Evolutionary conservation across 2,329 filamentous ascomycete species (phyloP).

Genomic region (Leptosphaerulina australis): DNA sequence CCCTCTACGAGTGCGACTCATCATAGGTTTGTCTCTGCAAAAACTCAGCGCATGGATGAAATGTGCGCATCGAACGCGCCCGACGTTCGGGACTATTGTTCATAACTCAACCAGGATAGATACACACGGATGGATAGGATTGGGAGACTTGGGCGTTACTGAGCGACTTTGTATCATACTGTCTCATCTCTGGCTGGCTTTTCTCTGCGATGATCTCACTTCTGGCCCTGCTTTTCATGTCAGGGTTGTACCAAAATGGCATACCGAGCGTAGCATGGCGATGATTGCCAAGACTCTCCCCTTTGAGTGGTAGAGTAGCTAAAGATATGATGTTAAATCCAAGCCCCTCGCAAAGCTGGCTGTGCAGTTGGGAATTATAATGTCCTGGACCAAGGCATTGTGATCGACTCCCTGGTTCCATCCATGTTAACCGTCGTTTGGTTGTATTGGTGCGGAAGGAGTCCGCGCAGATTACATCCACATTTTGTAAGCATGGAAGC

Average conservation of each 20-base stretch:
- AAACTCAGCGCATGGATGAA: not conserved
- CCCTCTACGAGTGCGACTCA: constrained; percentile 19
- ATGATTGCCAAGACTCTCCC: constrained; percentile 15
- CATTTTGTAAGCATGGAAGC: constrained; percentile 11
- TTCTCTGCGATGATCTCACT: constrained; percentile 4
- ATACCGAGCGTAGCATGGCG: constrained; percentile 14
- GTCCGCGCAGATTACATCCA: constrained; percentile 4
- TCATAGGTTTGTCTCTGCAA: constrained; percentile 1
- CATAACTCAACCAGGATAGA: constrained; percentile 4
- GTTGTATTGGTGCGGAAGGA: not conserved
- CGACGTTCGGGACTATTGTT: constrained; percentile 7
- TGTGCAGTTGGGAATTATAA: no score
- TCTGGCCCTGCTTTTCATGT: constrained; percentile 1
- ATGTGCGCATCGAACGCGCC: not conserved
- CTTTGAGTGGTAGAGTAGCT: constrained; percentile 9
- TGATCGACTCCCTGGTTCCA: not conserved
- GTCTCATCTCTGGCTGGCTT: constrained; percentile 7
- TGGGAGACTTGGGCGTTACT: constrained; percentile 2
- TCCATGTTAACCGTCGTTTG: not conserved
- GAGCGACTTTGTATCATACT: constrained; percentile 14
- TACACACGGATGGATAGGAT: constrained; percentile 2
- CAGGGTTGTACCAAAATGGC: constrained; percentile 18
- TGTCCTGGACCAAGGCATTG: not conserved
- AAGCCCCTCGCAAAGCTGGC: not conserved
- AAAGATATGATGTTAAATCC: not conserved